A percentile compares a stretch with the other conserved stretches of the same genome.
These are phyloP conservation scores for Medicago ruthenica DNA, from an alignment of 306 rosid genomes.

Conservation along the genomic window DNA sequence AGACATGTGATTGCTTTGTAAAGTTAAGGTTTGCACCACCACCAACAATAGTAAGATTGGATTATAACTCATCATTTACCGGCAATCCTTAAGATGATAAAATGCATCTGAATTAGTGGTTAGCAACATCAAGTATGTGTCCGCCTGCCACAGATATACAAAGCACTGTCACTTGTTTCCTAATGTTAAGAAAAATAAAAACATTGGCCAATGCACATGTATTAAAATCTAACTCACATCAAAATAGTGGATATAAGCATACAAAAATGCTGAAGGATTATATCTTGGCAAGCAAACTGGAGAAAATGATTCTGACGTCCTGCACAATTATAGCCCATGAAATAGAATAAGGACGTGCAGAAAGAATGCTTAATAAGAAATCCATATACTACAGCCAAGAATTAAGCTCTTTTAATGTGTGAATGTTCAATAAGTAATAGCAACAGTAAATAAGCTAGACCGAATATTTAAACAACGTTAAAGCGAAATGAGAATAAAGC, in stretches of 20 bases:
- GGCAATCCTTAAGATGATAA: slow-evolving; percentile 96
- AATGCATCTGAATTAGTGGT: slow-evolving; percentile 94
- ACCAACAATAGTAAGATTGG: slow-evolving; percentile 31
- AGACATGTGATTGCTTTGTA: slow-evolving; percentile 26
- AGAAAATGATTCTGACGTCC: slow-evolving; percentile 96
- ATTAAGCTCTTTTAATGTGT: slow-evolving; percentile 19
- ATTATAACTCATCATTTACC: slow-evolving; percentile 59
- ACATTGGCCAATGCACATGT: neutral
- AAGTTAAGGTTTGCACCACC: slow-evolving; percentile 34
- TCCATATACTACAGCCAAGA: slow-evolving; percentile 1
- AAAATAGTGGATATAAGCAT: slow-evolving; percentile 88
- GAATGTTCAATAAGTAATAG: slow-evolving; percentile 1
- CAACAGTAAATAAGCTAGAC: slow-evolving; percentile 28
- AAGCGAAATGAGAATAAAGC: slow-evolving; percentile 13
- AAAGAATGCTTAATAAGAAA: slow-evolving; percentile 30
- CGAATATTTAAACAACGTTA: neutral
- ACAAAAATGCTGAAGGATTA: slow-evolving; percentile 94
- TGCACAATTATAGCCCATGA: slow-evolving; percentile 55
- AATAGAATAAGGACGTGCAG: slow-evolving; percentile 33
- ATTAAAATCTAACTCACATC: slow-evolving; percentile 72
- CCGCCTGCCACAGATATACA: slow-evolving; percentile 63
- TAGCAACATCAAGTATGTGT: slow-evolving; percentile 91
- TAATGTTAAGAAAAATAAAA: slow-evolving; percentile 14
- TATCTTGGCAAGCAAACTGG: slow-evolving; percentile 98
- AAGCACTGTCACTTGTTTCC: slow-evolving; percentile 31